These are phyloP conservation scores for Tylopilus balloui DNA, from an alignment of 768 basidiomycete genomes.

Conservation along the genomic window DNA sequence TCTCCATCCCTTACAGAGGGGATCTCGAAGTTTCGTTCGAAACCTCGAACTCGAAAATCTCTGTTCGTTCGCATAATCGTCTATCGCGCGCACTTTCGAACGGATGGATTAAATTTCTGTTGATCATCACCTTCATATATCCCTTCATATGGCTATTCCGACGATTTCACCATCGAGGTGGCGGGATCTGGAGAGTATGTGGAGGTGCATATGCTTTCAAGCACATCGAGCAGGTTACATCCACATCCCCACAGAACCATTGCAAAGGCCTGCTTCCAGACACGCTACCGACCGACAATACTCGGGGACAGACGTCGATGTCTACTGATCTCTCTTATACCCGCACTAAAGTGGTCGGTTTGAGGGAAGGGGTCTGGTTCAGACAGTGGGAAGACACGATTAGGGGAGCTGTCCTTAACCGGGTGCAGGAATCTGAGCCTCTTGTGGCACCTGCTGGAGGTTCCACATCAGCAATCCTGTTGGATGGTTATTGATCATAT, in stretches of 20 bases:
- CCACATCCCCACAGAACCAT: constrained; percentile 8
- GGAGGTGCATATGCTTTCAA: constrained; percentile 76
- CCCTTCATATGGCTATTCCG: constrained; percentile 81
- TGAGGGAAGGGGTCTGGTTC: constrained; percentile 77
- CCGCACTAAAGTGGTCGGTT: constrained; percentile 45
- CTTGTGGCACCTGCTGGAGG: constrained; percentile 31
- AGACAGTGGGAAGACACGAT: constrained; percentile 71
- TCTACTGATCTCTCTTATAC: constrained; percentile 26
- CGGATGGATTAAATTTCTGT: constrained; percentile 65
- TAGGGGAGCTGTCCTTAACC: constrained; percentile 48
- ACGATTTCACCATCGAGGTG: constrained; percentile 60
- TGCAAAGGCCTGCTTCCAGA: constrained; percentile 5
- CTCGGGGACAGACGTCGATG: constrained; percentile 19
- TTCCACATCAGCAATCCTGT: constrained; percentile 8
- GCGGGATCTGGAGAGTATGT: constrained; percentile 72
- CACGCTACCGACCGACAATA: not conserved
- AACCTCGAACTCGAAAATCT: constrained; percentile 44
- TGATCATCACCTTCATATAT: constrained; percentile 66
- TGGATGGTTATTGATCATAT: constrained; percentile 25
- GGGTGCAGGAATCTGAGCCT: constrained; percentile 35
- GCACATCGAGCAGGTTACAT: constrained; percentile 27
- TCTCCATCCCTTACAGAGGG: constrained; percentile 38
- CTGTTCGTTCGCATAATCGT: constrained; percentile 61
- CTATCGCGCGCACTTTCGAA: constrained; percentile 67
- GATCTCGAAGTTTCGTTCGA: constrained; percentile 46